Percentiles rank a stretch among this genome's conserved stretches.
Conservation (phyloP, 495 filamentous ascomycete species). For the Annulohypoxylon stygium region DNA sequence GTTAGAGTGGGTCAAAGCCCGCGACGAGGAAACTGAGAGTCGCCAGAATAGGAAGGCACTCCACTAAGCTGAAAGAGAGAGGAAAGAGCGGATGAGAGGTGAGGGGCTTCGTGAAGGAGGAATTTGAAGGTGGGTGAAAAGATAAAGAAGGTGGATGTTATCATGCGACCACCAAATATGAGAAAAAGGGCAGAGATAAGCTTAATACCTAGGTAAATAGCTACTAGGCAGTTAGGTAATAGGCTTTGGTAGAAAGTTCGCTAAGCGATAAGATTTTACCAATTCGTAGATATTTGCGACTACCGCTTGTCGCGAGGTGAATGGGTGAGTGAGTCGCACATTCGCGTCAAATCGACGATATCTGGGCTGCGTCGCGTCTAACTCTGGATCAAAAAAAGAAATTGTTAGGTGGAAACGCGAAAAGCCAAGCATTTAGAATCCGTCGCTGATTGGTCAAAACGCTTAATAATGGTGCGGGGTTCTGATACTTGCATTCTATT, state of each 20-base stretch:
- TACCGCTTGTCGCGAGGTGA: neutral
- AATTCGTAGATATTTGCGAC: neutral
- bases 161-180: neutral
- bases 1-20: neutral
- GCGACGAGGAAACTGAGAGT: neutral
- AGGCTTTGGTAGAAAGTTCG: neutral
- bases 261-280: too few species aligned
- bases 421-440: neutral
- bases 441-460: neutral
- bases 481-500: neutral
- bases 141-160: neutral
- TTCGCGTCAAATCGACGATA: conserved; percentile 10
- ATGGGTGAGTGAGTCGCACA: neutral
- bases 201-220: too few species aligned
- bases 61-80: neutral
- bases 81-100: neutral
- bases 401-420: conserved; percentile 7
- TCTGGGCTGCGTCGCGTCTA: conserved; percentile 5
- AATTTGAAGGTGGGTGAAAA: neutral
- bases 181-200: neutral
- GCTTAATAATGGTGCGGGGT: neutral
- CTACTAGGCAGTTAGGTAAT: neutral
- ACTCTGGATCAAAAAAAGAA: neutral
- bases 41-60: neutral
- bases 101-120: neutral